Evolutionary conservation across 2,329 filamentous ascomycete species (phyloP).

Genomic region (Monilinia vaccinii-corymbosi): DNA sequence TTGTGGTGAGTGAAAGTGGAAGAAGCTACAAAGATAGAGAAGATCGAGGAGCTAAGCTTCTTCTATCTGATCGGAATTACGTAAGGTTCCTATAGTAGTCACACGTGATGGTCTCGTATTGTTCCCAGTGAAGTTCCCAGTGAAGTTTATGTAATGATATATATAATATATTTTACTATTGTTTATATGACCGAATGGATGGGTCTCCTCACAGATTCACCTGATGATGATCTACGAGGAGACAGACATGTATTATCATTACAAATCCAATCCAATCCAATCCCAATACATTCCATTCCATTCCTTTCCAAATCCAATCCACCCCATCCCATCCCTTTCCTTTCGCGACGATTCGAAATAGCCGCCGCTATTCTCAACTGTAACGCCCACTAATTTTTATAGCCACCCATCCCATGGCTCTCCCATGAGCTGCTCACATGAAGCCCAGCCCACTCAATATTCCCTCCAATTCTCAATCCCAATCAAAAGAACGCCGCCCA

Average conservation of each 20-base stretch:
- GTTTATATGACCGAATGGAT: slow-evolving; percentile 1
- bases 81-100: no score
- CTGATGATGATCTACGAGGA: background rate
- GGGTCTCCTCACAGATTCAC: background rate
- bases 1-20: background rate
- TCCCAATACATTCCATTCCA: background rate
- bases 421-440: background rate
- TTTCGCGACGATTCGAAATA: slow-evolving; percentile 4
- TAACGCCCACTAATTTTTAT: slow-evolving; percentile 9
- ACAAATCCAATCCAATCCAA: background rate
- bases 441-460: slow-evolving; percentile 12
- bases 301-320: background rate
- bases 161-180: no score
- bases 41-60: background rate
- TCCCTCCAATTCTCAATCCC: slow-evolving; percentile 8
- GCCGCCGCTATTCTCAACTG: slow-evolving; percentile 10
- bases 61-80: no score
- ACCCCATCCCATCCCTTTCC: no score
- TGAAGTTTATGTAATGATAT: background rate
- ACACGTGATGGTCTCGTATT: slow-evolving; percentile 4
- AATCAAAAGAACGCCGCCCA: slow-evolving; percentile 19
- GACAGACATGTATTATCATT: slow-evolving; percentile 1
- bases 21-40: background rate
- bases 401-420: slow-evolving; percentile 9
- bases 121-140: background rate